These are phyloP conservation scores for Neolentinus lepideus DNA, from an alignment of 1,284 basidiomycete species.

Conservation along the genomic window DNA sequence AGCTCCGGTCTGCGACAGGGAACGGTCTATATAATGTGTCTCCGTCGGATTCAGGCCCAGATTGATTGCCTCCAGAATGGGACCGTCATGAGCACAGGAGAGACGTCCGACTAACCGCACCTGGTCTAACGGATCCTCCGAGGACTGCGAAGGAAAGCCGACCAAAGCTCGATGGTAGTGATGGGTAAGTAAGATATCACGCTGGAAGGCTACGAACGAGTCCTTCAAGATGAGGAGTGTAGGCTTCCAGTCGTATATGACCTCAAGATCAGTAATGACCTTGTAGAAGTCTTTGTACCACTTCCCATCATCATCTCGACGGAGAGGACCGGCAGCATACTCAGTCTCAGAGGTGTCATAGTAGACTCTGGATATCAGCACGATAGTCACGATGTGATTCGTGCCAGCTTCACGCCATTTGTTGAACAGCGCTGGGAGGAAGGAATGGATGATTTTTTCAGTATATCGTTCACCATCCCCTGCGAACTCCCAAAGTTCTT, in stretches of 20 bases:
- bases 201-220: slow-evolving; percentile 83
- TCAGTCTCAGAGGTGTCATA: slow-evolving; percentile 81
- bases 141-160: slow-evolving; percentile 23
- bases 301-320: slow-evolving; percentile 62
- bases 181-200: slow-evolving; percentile 81
- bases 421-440: slow-evolving; percentile 79
- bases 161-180: slow-evolving; percentile 69
- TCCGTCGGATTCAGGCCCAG: slow-evolving; percentile 91
- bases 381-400: slow-evolving; percentile 92
- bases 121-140: slow-evolving; percentile 35
- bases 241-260: slow-evolving; percentile 81
- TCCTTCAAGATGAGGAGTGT: slow-evolving; percentile 85
- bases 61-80: slow-evolving; percentile 91
- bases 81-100: slow-evolving; percentile 90
- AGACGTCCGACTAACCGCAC: slow-evolving; percentile 73
- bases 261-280: slow-evolving; percentile 90
- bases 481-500: slow-evolving; percentile 96
- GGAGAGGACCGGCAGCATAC: slow-evolving; percentile 71
- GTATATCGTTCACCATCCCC: slow-evolving; percentile 95
- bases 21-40: slow-evolving; percentile 94
- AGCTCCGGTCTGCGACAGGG: slow-evolving; percentile 87
- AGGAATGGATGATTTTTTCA: slow-evolving; percentile 93
- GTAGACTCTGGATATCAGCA: slow-evolving; percentile 90
- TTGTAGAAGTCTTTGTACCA: slow-evolving; percentile 98
- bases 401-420: slow-evolving; percentile 81